phyloP scores from a whole-genome alignment of 306 rosid species.

The Fragaria vesca region DNA sequence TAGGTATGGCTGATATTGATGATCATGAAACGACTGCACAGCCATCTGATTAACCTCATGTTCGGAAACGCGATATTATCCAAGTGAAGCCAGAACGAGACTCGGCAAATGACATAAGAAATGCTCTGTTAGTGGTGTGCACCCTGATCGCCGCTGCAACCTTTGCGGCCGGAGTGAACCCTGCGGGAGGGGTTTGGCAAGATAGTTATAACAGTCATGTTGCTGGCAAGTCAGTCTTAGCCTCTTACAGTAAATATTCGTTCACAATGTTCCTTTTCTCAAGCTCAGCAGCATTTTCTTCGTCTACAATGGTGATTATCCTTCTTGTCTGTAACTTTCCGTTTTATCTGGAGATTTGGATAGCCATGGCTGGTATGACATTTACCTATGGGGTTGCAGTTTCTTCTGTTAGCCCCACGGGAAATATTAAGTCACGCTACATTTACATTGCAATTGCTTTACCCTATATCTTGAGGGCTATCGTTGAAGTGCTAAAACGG shows the following conservation, averaged over 20 bases:
- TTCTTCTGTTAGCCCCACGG: background rate
- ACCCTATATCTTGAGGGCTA: background rate
- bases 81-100: background rate
- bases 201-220: background rate
- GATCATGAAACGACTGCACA: background rate
- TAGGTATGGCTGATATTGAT: background rate
- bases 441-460: background rate
- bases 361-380: background rate
- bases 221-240: background rate
- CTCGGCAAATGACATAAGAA: background rate
- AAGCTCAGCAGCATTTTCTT: background rate
- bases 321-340: background rate
- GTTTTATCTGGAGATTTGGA: slow-evolving; percentile 7
- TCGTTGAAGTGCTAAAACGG: background rate
- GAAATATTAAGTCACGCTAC: background rate
- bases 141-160: background rate
- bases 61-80: background rate
- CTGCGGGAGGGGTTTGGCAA: slow-evolving; percentile 2
- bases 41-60: background rate
- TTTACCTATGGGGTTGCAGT: background rate
- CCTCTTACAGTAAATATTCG: background rate
- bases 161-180: slow-evolving; percentile 8
- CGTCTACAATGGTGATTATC: background rate
- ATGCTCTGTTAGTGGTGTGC: background rate
- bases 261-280: background rate